These are phyloP conservation scores for Camelina hispida DNA, from an alignment of 345 rosid species.

Conservation along the genomic window DNA sequence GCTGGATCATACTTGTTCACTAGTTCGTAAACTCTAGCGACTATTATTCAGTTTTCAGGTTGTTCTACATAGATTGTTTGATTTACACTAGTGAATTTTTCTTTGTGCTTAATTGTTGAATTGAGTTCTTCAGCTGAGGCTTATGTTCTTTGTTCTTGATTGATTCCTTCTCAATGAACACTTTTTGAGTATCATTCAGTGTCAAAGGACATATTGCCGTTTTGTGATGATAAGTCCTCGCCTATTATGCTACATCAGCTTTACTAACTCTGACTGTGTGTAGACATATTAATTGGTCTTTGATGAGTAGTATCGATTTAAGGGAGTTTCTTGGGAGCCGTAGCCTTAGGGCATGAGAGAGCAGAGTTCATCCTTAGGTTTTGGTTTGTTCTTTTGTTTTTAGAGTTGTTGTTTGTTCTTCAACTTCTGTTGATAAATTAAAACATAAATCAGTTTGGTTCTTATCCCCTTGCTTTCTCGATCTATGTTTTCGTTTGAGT, in stretches of 20 bases:
- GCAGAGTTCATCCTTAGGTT: constrained; percentile 1
- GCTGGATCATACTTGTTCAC: constrained; percentile 18
- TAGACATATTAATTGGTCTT: constrained; percentile 4
- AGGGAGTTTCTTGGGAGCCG: background rate
- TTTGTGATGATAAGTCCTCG: background rate
- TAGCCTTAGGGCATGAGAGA: background rate
- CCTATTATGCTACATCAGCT: constrained; percentile 11
- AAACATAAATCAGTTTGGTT: background rate
- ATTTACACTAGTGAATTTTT: background rate
- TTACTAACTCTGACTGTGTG: background rate
- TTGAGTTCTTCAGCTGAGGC: background rate
- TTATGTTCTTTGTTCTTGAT: constrained; percentile 15
- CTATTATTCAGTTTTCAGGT: background rate
- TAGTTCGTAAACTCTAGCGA: background rate
- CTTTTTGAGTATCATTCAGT: constrained; percentile 8
- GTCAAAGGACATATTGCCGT: background rate
- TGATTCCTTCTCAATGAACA: background rate
- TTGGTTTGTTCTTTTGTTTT: background rate
- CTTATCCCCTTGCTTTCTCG: background rate
- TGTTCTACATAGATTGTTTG: background rate
- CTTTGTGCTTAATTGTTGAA: constrained; percentile 8
- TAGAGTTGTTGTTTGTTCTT: background rate
- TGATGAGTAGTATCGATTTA: background rate
- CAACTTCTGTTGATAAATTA: background rate
- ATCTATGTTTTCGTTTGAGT: constrained; percentile 11